A percentile compares a stretch with the other conserved stretches of the same genome.
These are phyloP conservation scores for Vaccinium corymbosum DNA, from an alignment of 148 eudicot genomes.

Conservation along the genomic window DNA sequence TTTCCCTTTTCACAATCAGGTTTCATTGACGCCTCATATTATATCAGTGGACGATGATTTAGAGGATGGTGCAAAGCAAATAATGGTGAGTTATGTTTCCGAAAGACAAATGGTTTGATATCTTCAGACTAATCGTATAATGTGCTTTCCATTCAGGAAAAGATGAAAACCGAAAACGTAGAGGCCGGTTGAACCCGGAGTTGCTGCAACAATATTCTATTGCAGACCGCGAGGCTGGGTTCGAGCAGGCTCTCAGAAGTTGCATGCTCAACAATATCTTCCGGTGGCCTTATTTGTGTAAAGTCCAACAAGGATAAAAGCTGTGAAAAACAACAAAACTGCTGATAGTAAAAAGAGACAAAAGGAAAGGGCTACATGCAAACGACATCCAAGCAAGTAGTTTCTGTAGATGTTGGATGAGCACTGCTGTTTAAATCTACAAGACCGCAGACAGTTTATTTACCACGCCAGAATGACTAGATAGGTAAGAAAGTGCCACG, in stretches of 20 bases:
- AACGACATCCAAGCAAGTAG: not conserved
- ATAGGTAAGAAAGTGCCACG: not conserved
- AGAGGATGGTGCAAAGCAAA: conserved; percentile 14
- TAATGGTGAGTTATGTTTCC: conserved; percentile 10
- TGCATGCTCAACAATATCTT: conserved; percentile 14
- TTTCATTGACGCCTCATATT: conserved; percentile 13
- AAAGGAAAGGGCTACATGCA: not conserved
- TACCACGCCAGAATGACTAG: not conserved
- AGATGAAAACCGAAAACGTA: not conserved
- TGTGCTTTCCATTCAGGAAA: conserved; percentile 3
- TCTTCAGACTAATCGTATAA: not conserved
- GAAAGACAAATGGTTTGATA: not conserved
- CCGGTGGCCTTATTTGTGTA: conserved; percentile 13
- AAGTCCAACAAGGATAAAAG: conserved; percentile 7
- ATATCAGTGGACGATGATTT: conserved; percentile 19
- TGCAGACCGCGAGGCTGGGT: conserved; percentile 8
- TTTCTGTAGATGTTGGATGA: not conserved
- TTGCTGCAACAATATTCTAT: conserved; percentile 10
- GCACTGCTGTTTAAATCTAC: not conserved
- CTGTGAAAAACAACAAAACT: not conserved
- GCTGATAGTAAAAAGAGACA: not conserved
- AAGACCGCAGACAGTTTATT: not conserved
- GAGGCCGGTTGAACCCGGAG: not conserved
- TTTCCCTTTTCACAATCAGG: conserved; percentile 3
- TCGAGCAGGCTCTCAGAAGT: conserved; percentile 13